Evolutionary conservation across 2,329 filamentous ascomycete species (phyloP), one percentile per base, ranked within the genome.

Genomic region (Uncinocarpus reesii): DNA sequence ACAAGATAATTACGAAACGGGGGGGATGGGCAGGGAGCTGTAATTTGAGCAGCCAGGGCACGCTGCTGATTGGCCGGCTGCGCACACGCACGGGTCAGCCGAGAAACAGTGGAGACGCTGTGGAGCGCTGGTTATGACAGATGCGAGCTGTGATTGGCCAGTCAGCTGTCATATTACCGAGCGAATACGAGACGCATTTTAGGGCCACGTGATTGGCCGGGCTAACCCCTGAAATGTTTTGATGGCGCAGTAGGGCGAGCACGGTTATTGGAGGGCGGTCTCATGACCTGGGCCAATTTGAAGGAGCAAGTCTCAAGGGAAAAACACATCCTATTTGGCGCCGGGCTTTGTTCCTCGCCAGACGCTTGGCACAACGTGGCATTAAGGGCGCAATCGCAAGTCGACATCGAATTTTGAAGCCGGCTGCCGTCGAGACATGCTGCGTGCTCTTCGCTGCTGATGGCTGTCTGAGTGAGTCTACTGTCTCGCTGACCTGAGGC

Each of bases 31-130:
- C 15, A 40, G 21, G 5, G 23, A 13, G 21, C 15, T 4, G n/a
- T 42, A 31, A 31, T 42, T 20, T 42, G 21, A 42, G 7, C 26
- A 8, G 16, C 20, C 41, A 43, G 28, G 29, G 41, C 41, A 43
- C 28, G 10, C 18, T 15, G 23, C 16, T 16, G 4, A 43, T 43
- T 32, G 41, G 41, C 15, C 15, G 41, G 32, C 34, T 43, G 28
- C 15, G 24, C 34, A 34, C 41, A 32, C 28, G 41, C 41, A 43
- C 41, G 41, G 41, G 28, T 34, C 41, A 43, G 20, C 41, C 28
- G 41, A 43, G 41, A 43, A 32, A 34, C 41, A 18, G 41, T 43
- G 41, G 41, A 41, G 38, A 11, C 24, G 28, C n/a, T 21, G 38
- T 28, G 38, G 38, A 11, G 2, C 38, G n/a, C 7, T 10, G 15